Percentiles rank a stretch among this genome's conserved stretches.
Evolutionary conservation across 2,329 filamentous ascomycete species (phyloP).

Genomic region (Fusarium setosum): DNA sequence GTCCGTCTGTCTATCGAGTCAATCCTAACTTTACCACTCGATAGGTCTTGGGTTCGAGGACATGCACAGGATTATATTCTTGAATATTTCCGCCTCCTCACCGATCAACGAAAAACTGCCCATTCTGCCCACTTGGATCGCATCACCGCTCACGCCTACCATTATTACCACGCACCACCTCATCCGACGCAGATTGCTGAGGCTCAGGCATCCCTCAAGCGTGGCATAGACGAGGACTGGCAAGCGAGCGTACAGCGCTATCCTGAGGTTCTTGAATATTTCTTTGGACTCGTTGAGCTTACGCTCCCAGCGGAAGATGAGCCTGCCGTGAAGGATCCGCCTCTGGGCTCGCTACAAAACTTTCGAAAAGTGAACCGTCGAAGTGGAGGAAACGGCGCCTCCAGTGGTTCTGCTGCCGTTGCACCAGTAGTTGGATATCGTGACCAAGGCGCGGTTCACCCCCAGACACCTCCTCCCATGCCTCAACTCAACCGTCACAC

Average conservation of each 20-base stretch:
- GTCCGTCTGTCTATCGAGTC: background rate
- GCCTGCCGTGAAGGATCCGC: conserved; percentile 68
- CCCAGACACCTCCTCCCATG: conserved; percentile 43
- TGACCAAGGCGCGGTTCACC: conserved; percentile 38
- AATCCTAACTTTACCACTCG: conserved; percentile 23
- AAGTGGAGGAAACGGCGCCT: conserved; percentile 49
- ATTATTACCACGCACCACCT: conserved; percentile 68
- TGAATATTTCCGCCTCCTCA: conserved; percentile 71
- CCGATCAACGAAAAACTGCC: conserved; percentile 68
- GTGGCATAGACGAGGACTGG: conserved; percentile 84
- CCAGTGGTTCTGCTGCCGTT: conserved; percentile 41
- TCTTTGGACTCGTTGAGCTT: conserved; percentile 77
- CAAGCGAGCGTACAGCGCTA: conserved; percentile 79
- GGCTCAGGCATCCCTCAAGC: conserved; percentile 74
- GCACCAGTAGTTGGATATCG: conserved; percentile 40
- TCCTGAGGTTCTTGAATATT: conserved; percentile 85
- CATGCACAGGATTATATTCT: conserved; percentile 77
- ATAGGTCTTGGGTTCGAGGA: conserved; percentile 71
- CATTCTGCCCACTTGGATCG: conserved; percentile 67
- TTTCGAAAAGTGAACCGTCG: conserved; percentile 60
- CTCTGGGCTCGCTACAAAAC: conserved; percentile 64
- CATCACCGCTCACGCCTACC: conserved; percentile 65
- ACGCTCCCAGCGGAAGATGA: conserved; percentile 73
- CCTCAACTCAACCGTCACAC: conserved; percentile 40
- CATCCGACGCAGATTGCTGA: conserved; percentile 72